A percentile compares a stretch with the other conserved stretches of the same genome.
These are phyloP conservation scores for Xerocomus potaroensis DNA, from an alignment of 768 basidiomycete species.

Conservation along the genomic window DNA sequence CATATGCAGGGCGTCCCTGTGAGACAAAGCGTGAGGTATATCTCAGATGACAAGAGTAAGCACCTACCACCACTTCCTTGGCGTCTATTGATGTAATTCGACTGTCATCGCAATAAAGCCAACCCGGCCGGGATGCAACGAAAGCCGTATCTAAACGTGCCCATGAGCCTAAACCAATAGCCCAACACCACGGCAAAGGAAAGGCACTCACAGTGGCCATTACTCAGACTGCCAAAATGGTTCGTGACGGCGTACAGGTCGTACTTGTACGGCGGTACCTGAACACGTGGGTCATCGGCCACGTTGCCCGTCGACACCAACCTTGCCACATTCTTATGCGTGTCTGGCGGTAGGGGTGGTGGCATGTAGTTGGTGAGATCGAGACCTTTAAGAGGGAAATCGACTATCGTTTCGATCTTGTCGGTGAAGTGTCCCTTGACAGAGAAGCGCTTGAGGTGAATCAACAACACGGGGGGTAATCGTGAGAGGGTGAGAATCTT, in stretches of 20 bases:
- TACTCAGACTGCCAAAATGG: constrained; percentile 90
- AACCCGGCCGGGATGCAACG: constrained; percentile 80
- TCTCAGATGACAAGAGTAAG: not conserved
- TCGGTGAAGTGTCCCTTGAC: constrained; percentile 90
- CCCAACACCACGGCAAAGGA: not conserved
- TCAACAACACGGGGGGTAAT: constrained; percentile 86
- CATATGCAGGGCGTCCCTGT: constrained; percentile 67
- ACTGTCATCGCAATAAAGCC: constrained; percentile 95
- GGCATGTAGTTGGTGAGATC: constrained; percentile 85
- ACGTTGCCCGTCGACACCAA: constrained; percentile 14
- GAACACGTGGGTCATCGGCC: constrained; percentile 71
- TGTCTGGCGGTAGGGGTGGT: constrained; percentile 64
- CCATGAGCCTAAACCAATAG: not conserved
- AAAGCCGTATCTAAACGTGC: constrained; percentile 77
- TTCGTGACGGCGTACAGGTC: constrained; percentile 96
- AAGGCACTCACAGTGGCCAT: constrained; percentile 83
- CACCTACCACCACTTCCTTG: constrained; percentile 78
- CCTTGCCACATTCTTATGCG: constrained; percentile 47
- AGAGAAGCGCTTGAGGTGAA: constrained; percentile 91
- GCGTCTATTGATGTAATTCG: constrained; percentile 69
- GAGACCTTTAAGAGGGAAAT: constrained; percentile 69
- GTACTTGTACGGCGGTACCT: constrained; percentile 87
- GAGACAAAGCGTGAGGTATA: constrained; percentile 23
- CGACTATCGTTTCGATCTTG: constrained; percentile 93
- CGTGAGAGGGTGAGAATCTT: constrained; percentile 89